These are phyloP conservation scores for Camillea tinctor DNA, from an alignment of 2,329 filamentous ascomycete species.

Conservation along the genomic window DNA sequence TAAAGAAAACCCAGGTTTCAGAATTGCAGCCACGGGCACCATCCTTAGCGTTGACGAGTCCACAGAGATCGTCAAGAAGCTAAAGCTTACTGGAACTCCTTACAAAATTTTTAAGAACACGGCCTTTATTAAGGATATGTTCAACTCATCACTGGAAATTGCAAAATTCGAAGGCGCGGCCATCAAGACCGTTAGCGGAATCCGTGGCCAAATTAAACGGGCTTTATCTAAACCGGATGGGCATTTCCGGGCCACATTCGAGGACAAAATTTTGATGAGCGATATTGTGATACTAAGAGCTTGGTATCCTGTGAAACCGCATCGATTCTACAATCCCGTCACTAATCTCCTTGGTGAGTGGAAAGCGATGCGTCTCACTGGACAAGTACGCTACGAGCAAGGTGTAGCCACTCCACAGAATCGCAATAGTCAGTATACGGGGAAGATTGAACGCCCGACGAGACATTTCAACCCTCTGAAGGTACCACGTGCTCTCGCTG, in stretches of 20 bases:
- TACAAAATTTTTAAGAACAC: slow-evolving; percentile 99
- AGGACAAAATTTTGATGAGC: slow-evolving; percentile 96
- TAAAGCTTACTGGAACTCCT: slow-evolving; percentile 88
- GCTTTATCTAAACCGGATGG: slow-evolving; percentile 91
- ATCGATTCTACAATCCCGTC: slow-evolving; percentile 94
- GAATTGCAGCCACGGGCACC: slow-evolving; percentile 90
- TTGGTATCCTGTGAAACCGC: slow-evolving; percentile 95
- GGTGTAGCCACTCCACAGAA: slow-evolving; percentile 73
- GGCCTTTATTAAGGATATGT: slow-evolving; percentile 98
- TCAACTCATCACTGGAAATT: slow-evolving; percentile 86
- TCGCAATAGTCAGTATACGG: slow-evolving; percentile 79
- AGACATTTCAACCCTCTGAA: slow-evolving; percentile 77
- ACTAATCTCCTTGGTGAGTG: slow-evolving; percentile 86
- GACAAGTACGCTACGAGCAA: slow-evolving; percentile 79
- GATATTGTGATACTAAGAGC: slow-evolving; percentile 95
- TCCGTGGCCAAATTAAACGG: slow-evolving; percentile 95
- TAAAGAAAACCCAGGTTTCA: slow-evolving; percentile 81
- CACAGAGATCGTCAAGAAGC: slow-evolving; percentile 98
- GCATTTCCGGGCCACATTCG: slow-evolving; percentile 94
- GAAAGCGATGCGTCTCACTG: slow-evolving; percentile 91
- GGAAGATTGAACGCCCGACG: slow-evolving; percentile 60
- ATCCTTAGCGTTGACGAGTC: slow-evolving; percentile 93
- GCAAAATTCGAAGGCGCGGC: slow-evolving; percentile 97
- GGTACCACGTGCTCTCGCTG: slow-evolving; percentile 77
- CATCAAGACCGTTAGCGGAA: slow-evolving; percentile 93